Evolutionary conservation across 2,329 filamentous ascomycete genomes (phyloP), one percentile per base, ranked within the genome.

Genomic region (Stagonosporopsis rhizophila): DNA sequence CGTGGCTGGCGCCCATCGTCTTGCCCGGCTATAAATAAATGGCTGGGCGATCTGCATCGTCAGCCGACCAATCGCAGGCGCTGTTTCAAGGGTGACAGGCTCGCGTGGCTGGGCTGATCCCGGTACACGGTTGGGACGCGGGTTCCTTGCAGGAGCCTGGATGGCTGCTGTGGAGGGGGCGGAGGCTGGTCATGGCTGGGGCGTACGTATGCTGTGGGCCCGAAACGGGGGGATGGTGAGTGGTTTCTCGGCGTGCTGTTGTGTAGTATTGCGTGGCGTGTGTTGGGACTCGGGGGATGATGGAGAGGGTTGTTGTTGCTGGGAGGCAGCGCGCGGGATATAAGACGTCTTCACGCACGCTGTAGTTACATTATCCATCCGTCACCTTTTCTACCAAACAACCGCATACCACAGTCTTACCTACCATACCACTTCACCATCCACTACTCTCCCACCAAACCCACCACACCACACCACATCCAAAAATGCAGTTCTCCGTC

Each of bases 401-500:
- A 46, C 4, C 15, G 28, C 15, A 25, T 25, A 25, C 23, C 23
- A 25, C 23, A 25, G n/a, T n/a, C n/a, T 32, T 22, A 44, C 14
- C 25, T 27, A 52, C 28, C n/a, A n/a, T n/a, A n/a, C n/a, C n/a
- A n/a, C 27, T 38, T 38, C 9, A 35, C 50, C 38, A 41, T n/a
- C 32, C 42, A 47, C 27, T 12, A 50, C 17, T 17, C 5, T n/a
- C n/a, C n/a, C n/a, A n/a, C n/a, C n/a, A n/a, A n/a, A n/a, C n/a
- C n/a, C n/a, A n/a, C n/a, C n/a, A n/a, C n/a, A n/a, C n/a, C n/a
- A n/a, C n/a, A n/a, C n/a, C 44, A 59, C 41, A 50, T 49, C 39
- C 54, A 56, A 53, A 53, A 40, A 73, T 74, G 71, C 71, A 72
- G 57, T 70, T 74, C 68, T 67, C 71, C 55, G 46, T 67, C 61